Evolutionary conservation across 108 stramenopile genomes (phyloP).

Genomic region (Nannochloropsis salina): DNA sequence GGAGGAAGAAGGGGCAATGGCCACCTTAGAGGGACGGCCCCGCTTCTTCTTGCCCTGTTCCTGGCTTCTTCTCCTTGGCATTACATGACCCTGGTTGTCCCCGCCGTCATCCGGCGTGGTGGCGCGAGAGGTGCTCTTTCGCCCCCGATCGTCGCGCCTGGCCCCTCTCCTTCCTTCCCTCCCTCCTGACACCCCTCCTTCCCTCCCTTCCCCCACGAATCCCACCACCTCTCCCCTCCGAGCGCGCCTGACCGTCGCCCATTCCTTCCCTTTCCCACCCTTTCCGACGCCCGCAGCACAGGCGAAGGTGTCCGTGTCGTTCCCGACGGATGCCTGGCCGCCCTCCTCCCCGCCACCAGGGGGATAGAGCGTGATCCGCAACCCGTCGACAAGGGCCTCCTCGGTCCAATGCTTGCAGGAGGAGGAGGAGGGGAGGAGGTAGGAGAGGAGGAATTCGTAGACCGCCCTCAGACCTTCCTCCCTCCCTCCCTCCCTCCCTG

Average conservation of each 20-base stretch:
- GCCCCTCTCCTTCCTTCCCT: not conserved
- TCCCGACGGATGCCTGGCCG: not conserved
- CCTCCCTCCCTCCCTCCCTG: not conserved
- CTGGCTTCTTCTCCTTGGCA: not conserved
- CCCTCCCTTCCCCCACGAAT: not conserved
- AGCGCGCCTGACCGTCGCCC: no score
- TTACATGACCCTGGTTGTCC: not conserved
- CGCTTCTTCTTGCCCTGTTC: not conserved
- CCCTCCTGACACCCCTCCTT: not conserved
- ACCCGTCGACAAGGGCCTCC: not conserved
- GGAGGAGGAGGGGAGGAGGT: not conserved
- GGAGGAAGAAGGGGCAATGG: not conserved
- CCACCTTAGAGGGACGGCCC: not conserved
- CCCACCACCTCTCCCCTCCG: not conserved
- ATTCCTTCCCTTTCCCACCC: no score
- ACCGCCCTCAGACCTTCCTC: not conserved
- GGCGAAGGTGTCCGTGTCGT: no score
- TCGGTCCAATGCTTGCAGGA: not conserved
- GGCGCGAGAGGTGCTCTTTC: no score
- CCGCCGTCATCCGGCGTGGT: not conserved
- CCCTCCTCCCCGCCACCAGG: slow-evolving; percentile 13
- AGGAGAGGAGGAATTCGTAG: slow-evolving; percentile 1
- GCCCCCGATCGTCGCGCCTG: no score
- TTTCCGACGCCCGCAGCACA: no score
- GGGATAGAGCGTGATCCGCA: not conserved